A percentile compares a stretch with the other conserved stretches of the same genome.
Evolutionary conservation across 805 yeast genomes (phyloP).

Genomic region (Wickerhamomyces chaumierensis): DNA sequence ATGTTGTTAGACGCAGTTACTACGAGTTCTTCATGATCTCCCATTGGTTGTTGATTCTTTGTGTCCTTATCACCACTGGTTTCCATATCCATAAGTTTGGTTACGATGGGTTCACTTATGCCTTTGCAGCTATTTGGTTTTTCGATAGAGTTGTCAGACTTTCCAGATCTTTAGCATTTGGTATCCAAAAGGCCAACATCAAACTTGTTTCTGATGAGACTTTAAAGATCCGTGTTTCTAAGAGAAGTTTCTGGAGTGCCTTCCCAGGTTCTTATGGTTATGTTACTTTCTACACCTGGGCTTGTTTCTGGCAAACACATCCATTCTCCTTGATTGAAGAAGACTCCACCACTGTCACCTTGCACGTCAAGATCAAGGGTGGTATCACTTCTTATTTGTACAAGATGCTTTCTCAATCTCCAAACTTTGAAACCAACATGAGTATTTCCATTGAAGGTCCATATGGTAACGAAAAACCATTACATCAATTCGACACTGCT

Average conservation of each 20-base stretch:
- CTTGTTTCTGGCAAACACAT: constrained; percentile 57
- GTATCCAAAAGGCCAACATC: constrained; percentile 15
- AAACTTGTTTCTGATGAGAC: constrained; percentile 27
- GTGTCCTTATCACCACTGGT: constrained; percentile 45
- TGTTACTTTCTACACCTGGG: constrained; percentile 40
- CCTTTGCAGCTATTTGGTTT: constrained; percentile 31
- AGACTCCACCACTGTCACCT: constrained; percentile 26
- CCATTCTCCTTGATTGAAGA: constrained; percentile 54
- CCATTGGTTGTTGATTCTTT: constrained; percentile 45
- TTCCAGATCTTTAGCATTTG: constrained; percentile 13
- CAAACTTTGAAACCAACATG: constrained; percentile 14
- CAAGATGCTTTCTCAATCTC: constrained; percentile 16
- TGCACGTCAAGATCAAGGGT: constrained; percentile 40
- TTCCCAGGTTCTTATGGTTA: constrained; percentile 50
- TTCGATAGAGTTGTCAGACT: constrained; percentile 39
- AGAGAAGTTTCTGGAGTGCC: constrained; percentile 37
- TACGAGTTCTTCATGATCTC: constrained; percentile 51
- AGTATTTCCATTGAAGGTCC: constrained; percentile 52
- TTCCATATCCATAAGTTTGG: constrained; percentile 41
- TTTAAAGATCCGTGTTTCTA: constrained; percentile 27
- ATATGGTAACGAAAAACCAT: constrained; percentile 34
- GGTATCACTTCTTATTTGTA: constrained; percentile 31
- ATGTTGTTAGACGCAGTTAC: constrained; percentile 35
- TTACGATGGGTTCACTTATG: constrained; percentile 33
- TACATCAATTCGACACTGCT: constrained; percentile 26